These are phyloP conservation scores for Trichoderma sp. DNA, from an alignment of 2,329 filamentous ascomycete species.

Conservation along the genomic window DNA sequence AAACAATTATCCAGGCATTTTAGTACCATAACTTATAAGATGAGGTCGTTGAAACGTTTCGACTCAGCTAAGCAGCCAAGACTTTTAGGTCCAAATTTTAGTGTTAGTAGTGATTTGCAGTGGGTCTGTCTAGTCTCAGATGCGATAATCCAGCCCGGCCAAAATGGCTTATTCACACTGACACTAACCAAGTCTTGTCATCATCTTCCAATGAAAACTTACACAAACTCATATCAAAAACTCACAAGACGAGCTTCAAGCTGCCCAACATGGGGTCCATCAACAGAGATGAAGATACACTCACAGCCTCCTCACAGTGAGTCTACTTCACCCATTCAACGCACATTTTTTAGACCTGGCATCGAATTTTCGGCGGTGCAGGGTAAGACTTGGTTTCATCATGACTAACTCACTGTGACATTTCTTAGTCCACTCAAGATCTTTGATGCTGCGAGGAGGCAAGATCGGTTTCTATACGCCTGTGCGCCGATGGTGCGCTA, in stretches of 20 bases:
- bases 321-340: not conserved
- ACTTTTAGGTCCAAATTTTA: not conserved
- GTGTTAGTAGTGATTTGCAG: not conserved
- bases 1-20: not conserved
- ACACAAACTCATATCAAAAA: not conserved
- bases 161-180: slow-evolving; percentile 1
- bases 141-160: too few relatives aligned
- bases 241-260: not conserved
- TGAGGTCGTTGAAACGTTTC: not conserved
- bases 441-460: slow-evolving; percentile 55
- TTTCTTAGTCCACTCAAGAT: slow-evolving; percentile 56
- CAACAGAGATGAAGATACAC: not conserved
- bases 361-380: not conserved
- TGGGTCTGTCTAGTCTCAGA: not conserved
- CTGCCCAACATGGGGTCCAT: slow-evolving; percentile 10
- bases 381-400: not conserved
- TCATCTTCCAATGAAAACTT: not conserved
- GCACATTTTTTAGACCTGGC: not conserved
- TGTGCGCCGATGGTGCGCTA: slow-evolving; percentile 71
- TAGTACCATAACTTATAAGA: too few relatives aligned
- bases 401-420: not conserved
- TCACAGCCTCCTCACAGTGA: not conserved
- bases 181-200: not conserved
- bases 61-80: slow-evolving; percentile 1
- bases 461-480: slow-evolving; percentile 57